Evolutionary conservation across 352 stramenopile genomes (phyloP).

Genomic region (Phytophthora melonis): DNA sequence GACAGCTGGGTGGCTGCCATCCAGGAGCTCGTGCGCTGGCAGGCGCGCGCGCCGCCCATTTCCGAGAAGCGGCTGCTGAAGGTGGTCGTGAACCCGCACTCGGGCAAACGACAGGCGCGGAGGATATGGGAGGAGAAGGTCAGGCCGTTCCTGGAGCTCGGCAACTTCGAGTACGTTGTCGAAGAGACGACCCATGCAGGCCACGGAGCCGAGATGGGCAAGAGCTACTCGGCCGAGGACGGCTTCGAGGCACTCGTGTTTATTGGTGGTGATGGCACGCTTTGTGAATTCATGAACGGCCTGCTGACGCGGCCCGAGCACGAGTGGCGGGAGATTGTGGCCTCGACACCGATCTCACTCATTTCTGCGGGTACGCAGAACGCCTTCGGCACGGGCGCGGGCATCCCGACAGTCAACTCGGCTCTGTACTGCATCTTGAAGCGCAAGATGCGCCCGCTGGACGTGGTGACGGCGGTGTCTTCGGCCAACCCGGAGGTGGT

Average conservation of each 20-base stretch:
- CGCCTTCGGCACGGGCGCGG: slow-evolving; percentile 77
- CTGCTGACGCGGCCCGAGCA: slow-evolving; percentile 74
- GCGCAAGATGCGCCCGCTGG: slow-evolving; percentile 81
- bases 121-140: slow-evolving; percentile 79
- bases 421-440: slow-evolving; percentile 87
- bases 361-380: slow-evolving; percentile 88
- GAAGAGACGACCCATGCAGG: slow-evolving; percentile 81
- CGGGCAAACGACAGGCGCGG: slow-evolving; percentile 67
- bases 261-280: slow-evolving; percentile 78
- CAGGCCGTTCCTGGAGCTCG: slow-evolving; percentile 82
- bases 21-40: slow-evolving; percentile 86
- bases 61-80: slow-evolving; percentile 79
- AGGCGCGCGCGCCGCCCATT: slow-evolving; percentile 75
- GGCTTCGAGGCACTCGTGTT: slow-evolving; percentile 84
- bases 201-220: slow-evolving; percentile 82
- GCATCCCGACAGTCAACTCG: slow-evolving; percentile 72
- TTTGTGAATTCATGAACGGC: slow-evolving; percentile 89
- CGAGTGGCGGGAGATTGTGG: slow-evolving; percentile 86
- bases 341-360: slow-evolving; percentile 80
- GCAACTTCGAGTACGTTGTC: slow-evolving; percentile 78
- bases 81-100: slow-evolving; percentile 87
- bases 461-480: slow-evolving; percentile 75
- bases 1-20: slow-evolving; percentile 71
- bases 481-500: slow-evolving; percentile 68
- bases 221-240: slow-evolving; percentile 75